Percentiles rank a stretch among this genome's conserved stretches.
Conservation (phyloP, 768 basidiomycete genomes). For the Serendipita indica region DNA sequence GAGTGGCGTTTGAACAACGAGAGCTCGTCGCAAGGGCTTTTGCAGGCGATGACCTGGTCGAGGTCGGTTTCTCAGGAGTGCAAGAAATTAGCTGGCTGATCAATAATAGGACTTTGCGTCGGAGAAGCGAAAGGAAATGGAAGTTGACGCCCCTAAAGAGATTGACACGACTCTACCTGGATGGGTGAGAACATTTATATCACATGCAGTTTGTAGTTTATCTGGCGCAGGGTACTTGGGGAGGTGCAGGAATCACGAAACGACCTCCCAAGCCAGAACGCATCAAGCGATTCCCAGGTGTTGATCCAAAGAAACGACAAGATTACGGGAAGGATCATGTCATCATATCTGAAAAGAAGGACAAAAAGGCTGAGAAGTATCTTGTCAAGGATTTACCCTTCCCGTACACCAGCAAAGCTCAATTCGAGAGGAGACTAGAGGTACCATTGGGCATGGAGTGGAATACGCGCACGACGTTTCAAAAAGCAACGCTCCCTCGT, state of each 20-base stretch:
- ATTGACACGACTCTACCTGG: conserved; percentile 86
- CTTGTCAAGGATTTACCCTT: conserved; percentile 82
- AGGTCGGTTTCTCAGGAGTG: conserved; percentile 33
- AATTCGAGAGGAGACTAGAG: conserved; percentile 76
- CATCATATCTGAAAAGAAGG: conserved; percentile 90
- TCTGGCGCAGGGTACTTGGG: conserved; percentile 69
- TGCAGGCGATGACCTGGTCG: conserved; percentile 91
- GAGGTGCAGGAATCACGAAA: conserved; percentile 56
- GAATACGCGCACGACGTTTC: conserved; percentile 80
- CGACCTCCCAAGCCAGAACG: conserved; percentile 48
- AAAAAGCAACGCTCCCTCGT: conserved; percentile 67
- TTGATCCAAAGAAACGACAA: conserved; percentile 62
- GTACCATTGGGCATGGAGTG: conserved; percentile 79
- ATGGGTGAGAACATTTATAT: conserved; percentile 52
- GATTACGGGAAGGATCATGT: conserved; percentile 77
- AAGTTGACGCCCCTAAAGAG: conserved; percentile 72
- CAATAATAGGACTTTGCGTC: conserved; percentile 76
- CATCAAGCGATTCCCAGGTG: conserved; percentile 69
- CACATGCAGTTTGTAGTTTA: background rate
- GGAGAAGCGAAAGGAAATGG: conserved; percentile 67
- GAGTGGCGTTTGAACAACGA: conserved; percentile 71
- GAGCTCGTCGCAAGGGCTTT: conserved; percentile 91
- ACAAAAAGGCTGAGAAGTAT: conserved; percentile 87
- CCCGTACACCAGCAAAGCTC: conserved; percentile 86
- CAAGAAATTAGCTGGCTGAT: background rate